These are phyloP conservation scores for Cucumis variabilis DNA, from an alignment of 331 rosid species.

Conservation along the genomic window DNA sequence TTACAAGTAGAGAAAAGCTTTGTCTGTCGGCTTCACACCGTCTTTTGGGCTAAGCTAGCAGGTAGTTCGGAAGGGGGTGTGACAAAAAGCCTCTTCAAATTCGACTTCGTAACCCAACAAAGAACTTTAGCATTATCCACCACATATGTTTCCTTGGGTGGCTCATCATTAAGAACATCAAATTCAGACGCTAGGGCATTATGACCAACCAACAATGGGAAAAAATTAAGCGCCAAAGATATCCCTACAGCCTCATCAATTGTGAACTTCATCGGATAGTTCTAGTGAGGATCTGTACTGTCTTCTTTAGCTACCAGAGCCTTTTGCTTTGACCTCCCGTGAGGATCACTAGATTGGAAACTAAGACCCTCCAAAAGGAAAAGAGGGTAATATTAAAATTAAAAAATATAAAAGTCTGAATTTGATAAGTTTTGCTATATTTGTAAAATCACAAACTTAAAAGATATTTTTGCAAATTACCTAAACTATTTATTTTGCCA, in stretches of 20 bases:
- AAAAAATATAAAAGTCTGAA: no score
- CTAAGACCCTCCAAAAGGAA: no score
- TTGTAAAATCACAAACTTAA: no score
- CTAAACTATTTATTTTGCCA: no score
- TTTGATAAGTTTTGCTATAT: no score
- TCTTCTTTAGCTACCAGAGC: constrained; percentile 47
- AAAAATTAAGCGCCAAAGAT: constrained; percentile 63
- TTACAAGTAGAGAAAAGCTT: no score
- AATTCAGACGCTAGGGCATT: constrained; percentile 85
- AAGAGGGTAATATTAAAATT: no score
- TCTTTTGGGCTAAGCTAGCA: no score
- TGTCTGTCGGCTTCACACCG: no score
- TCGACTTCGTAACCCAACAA: constrained; percentile 81
- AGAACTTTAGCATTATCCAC: constrained; percentile 96
- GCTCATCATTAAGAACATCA: constrained; percentile 80
- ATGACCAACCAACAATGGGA: constrained; percentile 57
- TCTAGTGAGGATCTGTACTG: constrained; percentile 54
- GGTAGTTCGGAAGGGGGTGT: no score
- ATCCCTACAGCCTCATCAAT: constrained; percentile 14
- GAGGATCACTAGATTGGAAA: constrained; percentile 37
- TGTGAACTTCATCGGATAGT: constrained; percentile 43
- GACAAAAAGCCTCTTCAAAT: constrained; percentile 79
- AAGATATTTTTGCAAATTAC: no score
- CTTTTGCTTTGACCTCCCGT: constrained; percentile 34
- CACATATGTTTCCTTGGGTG: constrained; percentile 72